Percentiles rank a stretch among this genome's conserved stretches.
Evolutionary conservation across 2,329 filamentous ascomycete genomes (phyloP).

Genomic region (Penicillium sp.): DNA sequence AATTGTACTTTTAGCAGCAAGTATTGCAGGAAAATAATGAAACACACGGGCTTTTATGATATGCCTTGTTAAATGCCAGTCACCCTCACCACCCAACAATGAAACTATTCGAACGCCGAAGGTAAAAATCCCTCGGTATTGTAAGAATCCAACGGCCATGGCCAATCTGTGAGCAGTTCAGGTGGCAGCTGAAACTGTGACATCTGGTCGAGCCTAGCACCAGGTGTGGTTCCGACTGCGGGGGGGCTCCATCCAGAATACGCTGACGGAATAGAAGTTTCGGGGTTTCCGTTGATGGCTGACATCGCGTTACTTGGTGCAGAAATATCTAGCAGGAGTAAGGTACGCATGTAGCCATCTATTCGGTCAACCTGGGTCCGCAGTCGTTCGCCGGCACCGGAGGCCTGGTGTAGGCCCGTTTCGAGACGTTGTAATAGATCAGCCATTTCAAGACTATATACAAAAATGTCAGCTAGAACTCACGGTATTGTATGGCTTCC

Average conservation of each 20-base stretch:
- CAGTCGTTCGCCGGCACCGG: conserved; percentile 43
- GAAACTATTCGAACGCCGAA: conserved; percentile 21
- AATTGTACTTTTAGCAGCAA: not conserved
- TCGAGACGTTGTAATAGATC: conserved; percentile 50
- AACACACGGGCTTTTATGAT: not conserved
- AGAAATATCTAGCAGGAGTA: conserved; percentile 16
- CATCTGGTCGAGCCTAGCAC: conserved; percentile 22
- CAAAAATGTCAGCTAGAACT: not conserved
- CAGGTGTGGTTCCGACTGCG: conserved; percentile 9
- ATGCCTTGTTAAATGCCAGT: too few species aligned
- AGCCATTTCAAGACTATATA: conserved; percentile 41
- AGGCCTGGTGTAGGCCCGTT: conserved; percentile 40
- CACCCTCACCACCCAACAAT: not conserved
- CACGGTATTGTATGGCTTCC: not conserved
- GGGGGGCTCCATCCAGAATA: conserved; percentile 9
- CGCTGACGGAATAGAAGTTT: conserved; percentile 4
- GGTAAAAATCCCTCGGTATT: conserved; percentile 26
- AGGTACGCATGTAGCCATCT: conserved; percentile 45
- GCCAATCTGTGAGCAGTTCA: conserved; percentile 46
- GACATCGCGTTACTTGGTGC: conserved; percentile 9
- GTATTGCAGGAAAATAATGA: not conserved
- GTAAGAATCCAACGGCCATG: conserved; percentile 35
- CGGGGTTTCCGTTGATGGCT: conserved; percentile 7
- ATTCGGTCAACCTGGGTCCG: conserved; percentile 47
- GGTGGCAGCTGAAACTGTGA: conserved; percentile 44